phyloP scores from a whole-genome alignment of 371 early-diverging fungal species.

The Apophysomyces ossiformis region DNA sequence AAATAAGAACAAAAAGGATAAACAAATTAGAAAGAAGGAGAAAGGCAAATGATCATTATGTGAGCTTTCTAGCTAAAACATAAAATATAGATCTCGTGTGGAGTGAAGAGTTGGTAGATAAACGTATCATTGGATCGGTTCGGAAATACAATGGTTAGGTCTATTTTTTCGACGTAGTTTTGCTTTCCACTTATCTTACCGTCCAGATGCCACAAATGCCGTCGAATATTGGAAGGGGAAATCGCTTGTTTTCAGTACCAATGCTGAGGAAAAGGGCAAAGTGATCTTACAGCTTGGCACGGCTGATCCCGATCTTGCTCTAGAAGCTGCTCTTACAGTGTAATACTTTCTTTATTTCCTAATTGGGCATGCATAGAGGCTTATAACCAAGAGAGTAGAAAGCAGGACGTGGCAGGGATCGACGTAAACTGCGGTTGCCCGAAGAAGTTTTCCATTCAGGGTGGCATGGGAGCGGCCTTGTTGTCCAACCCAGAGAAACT shows the following conservation, averaged over 20 bases:
- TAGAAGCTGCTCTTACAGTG: constrained; percentile 86
- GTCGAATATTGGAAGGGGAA: constrained; percentile 69
- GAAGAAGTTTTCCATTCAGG: constrained; percentile 91
- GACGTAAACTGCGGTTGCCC: constrained; percentile 99
- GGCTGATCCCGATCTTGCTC: constrained; percentile 84
- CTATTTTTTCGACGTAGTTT: neutral
- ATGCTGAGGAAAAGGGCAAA: constrained; percentile 64
- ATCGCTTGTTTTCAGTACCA: constrained; percentile 65
- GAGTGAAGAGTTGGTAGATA: constrained; percentile 91
- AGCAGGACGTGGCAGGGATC: constrained; percentile 85
- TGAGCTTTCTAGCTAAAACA: neutral
- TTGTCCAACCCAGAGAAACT: constrained; percentile 84
- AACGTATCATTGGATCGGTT: constrained; percentile 79
- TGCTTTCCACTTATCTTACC: neutral
- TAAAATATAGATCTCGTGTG: constrained; percentile 80
- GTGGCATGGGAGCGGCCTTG: constrained; percentile 96
- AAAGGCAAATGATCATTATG: no score
- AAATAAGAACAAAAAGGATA: constrained; percentile 2
- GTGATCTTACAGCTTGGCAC: constrained; percentile 84
- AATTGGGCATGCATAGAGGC: neutral
- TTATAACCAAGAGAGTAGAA: constrained; percentile 43
- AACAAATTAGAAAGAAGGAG: neutral
- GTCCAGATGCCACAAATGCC: constrained; percentile 66
- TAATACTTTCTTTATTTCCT: constrained; percentile 26
- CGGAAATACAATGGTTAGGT: constrained; percentile 73